Conservation (phyloP, 164 flowering plant genomes). For the Vitis rupestris region DNA sequence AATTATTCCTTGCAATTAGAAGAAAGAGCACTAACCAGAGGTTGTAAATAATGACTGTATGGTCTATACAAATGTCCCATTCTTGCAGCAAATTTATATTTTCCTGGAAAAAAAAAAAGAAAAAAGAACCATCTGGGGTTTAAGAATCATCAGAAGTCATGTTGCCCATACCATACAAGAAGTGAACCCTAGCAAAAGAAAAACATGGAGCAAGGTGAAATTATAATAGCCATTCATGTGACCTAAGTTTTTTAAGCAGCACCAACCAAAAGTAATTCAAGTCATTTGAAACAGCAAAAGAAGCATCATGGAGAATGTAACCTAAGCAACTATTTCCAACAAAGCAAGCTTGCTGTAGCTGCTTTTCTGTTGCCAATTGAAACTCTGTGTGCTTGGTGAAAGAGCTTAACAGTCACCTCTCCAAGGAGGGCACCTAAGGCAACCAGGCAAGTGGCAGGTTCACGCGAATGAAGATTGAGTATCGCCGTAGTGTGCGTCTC, state of each 20-base stretch:
- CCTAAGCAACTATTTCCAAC: background rate
- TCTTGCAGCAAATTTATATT: slow-evolving; percentile 1
- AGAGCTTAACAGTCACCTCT: background rate
- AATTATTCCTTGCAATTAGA: background rate
- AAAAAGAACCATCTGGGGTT: background rate
- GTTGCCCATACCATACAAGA: background rate
- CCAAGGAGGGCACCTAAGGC: background rate
- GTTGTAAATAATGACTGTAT: slow-evolving; percentile 3
- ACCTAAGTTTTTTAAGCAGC: background rate
- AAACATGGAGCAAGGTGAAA: background rate
- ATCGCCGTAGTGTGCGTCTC: too few species aligned
- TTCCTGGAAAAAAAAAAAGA: slow-evolving; percentile 1
- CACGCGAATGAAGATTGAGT: too few species aligned
- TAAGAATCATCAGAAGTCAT: background rate
- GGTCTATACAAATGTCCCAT: slow-evolving; percentile 3
- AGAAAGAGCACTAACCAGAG: slow-evolving; percentile 7
- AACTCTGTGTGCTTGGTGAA: background rate
- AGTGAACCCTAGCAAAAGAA: too few species aligned
- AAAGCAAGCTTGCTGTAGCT: background rate
- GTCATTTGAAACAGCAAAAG: too few species aligned
- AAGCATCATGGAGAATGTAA: background rate
- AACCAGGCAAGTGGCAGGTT: background rate
- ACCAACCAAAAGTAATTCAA: background rate
- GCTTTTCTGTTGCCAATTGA: background rate
- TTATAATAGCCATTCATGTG: background rate